Conservation (phyloP, 2,329 filamentous ascomycete species). For the Huntiella bhutanensis region DNA sequence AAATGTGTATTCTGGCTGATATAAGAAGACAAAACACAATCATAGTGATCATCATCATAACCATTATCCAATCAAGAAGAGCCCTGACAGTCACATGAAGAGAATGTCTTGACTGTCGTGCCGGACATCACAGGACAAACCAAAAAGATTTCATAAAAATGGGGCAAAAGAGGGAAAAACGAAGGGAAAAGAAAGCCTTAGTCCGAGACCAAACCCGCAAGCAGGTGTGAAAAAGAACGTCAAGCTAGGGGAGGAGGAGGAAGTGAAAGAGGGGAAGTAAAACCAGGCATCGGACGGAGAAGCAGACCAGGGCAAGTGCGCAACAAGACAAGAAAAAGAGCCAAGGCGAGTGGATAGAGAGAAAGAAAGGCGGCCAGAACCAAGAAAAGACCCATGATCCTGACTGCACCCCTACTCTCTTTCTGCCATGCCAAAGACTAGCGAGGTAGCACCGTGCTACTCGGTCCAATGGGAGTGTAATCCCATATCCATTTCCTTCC, state of each 20-base stretch:
- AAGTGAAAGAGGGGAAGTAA: not conserved
- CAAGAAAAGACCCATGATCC: too few relatives aligned
- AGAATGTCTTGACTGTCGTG: not conserved
- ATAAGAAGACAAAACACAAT: constrained; percentile 4
- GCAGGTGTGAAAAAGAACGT: not conserved
- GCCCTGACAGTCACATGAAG: not conserved
- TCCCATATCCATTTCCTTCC: not conserved
- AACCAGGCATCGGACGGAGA: not conserved
- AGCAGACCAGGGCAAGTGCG: not conserved
- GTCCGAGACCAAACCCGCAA: not conserved
- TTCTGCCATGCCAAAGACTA: too few relatives aligned
- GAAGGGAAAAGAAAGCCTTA: not conserved
- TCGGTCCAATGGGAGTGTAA: not conserved
- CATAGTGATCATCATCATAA: constrained; percentile 3
- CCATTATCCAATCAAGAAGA: not conserved
- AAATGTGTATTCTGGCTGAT: not conserved
- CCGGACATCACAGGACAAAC: not conserved
- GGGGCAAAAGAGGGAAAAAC: not conserved
- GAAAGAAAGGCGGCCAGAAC: not conserved
- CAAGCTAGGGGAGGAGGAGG: not conserved
- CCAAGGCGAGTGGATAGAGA: not conserved
- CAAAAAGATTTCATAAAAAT: not conserved
- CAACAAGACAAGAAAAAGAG: constrained; percentile 3
- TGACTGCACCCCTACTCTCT: not conserved
- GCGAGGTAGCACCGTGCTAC: too few relatives aligned